These are phyloP conservation scores for Alternaria brassicae DNA, from an alignment of 2,329 filamentous ascomycete species.

Conservation along the genomic window DNA sequence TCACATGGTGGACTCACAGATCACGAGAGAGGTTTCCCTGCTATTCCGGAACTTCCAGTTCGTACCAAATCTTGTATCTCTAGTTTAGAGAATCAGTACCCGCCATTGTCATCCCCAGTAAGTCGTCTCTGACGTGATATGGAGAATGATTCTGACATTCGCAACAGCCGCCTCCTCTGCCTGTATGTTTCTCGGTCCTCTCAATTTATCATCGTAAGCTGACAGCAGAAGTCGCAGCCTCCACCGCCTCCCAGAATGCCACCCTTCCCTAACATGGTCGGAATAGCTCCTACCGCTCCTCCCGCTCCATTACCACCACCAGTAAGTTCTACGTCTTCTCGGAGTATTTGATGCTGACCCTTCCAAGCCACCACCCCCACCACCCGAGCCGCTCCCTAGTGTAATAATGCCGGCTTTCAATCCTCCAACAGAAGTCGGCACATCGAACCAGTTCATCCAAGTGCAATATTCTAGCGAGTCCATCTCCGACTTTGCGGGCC, in stretches of 20 bases:
- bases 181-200: neutral
- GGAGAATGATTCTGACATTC: neutral
- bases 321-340: neutral
- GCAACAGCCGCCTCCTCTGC: neutral
- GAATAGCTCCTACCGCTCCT: conserved; percentile 2
- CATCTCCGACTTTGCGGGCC: conserved; percentile 16
- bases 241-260: neutral
- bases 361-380: conserved; percentile 19
- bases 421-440: conserved; percentile 16
- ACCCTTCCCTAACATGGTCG: neutral
- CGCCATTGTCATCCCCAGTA: neutral
- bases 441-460: conserved; percentile 29
- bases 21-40: neutral
- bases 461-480: conserved; percentile 30
- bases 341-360: neutral
- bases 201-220: neutral
- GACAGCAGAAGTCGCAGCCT: conserved; percentile 2
- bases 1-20: too few species aligned
- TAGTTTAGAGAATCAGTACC: neutral
- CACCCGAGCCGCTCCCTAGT: conserved; percentile 14
- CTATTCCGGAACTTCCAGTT: rapidly evolving
- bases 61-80: rapidly evolving
- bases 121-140: neutral
- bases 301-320: conserved; percentile 18
- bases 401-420: neutral